These are phyloP conservation scores for Apiospora arundinis DNA, from an alignment of 2,329 filamentous ascomycete genomes.

Conservation along the genomic window DNA sequence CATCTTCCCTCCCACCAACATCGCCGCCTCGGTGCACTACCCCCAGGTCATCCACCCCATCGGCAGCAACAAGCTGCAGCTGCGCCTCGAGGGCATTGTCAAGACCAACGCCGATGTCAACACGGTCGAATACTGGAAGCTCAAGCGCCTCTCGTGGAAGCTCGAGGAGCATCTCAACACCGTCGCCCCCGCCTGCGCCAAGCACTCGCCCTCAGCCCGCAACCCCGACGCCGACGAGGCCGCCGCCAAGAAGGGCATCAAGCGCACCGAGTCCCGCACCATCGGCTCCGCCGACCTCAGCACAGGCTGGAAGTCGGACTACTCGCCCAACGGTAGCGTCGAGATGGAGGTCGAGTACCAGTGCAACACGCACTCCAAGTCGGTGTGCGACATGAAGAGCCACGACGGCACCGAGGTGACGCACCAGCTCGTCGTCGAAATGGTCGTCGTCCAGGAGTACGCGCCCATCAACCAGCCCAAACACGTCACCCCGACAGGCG, in stretches of 20 bases:
- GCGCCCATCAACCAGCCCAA: conserved; percentile 70
- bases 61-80: conserved; percentile 77
- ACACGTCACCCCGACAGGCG: conserved; percentile 83
- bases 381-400: conserved; percentile 79
- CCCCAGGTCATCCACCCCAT: conserved; percentile 86
- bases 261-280: conserved; percentile 76
- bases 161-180: conserved; percentile 87
- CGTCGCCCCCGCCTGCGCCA: conserved; percentile 78
- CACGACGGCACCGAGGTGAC: conserved; percentile 77
- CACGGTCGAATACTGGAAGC: conserved; percentile 80
- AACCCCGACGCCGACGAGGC: conserved; percentile 51
- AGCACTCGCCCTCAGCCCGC: conserved; percentile 62
- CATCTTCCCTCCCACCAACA: conserved; percentile 94
- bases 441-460: conserved; percentile 94
- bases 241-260: conserved; percentile 65
- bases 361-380: conserved; percentile 62
- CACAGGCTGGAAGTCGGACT: conserved; percentile 85
- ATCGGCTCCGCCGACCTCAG: conserved; percentile 85
- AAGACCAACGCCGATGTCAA: conserved; percentile 71
- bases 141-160: conserved; percentile 91
- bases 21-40: conserved; percentile 84
- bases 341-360: conserved; percentile 84
- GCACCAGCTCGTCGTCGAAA: conserved; percentile 87
- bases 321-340: conserved; percentile 64
- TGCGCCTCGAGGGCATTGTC: conserved; percentile 87